Base-by-base conservation (phyloP, 208 protist genomes). In the Trypanosomatidae sp. region DNA sequence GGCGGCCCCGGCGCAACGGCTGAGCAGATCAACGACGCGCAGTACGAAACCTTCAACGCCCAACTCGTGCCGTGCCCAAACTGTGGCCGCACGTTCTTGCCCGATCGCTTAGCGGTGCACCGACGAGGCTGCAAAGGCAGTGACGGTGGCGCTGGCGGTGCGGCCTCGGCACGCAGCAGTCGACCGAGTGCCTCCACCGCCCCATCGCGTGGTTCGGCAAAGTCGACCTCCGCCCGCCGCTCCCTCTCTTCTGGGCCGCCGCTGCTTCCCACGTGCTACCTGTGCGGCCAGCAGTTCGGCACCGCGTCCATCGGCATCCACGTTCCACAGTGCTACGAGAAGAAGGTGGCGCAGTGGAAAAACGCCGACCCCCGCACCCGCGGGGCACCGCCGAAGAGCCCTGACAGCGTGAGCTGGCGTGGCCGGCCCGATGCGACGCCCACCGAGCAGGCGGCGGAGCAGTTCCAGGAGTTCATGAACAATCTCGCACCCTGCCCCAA, bases 271-370 rank as follows among this genome's bases (percentile, higher is more conserved):
- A 85, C 84, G 36, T 95, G 94, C 71, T 96, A 96, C 71, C 73
- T 98, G 1, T 96, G 93, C 76, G 93, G 91, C 0, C 89, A 93
- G 65, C 91, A 95, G 76, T 95, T 97, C 69, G 93, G 91, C 55
- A 92, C 73, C 5, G 82, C 78, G 6, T 96, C 91, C n/a, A 90
- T 97, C 39, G 81, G 43, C 44, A 96, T 97, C 65, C 93, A 97
- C 84, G 77, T 93, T 0, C 88, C 91, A 47, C 93, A 97, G 74
- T 97, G 93, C 82, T 97, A 96, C 75, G 76, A 79, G 30, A 97
- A 97, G 75, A 95, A 95, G 75, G 44, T 93, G 59, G 80, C 80
- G 49, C 91, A 94, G 75, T 97, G 91, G 93, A 71, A 93, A 58
- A 80, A 65, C 30, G 86, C 73, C 13, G 85, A 97, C 73, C 88